Evolutionary conservation across 2,329 filamentous ascomycete species (phyloP).

Genomic region (Thermothelomyces thermophilus): DNA sequence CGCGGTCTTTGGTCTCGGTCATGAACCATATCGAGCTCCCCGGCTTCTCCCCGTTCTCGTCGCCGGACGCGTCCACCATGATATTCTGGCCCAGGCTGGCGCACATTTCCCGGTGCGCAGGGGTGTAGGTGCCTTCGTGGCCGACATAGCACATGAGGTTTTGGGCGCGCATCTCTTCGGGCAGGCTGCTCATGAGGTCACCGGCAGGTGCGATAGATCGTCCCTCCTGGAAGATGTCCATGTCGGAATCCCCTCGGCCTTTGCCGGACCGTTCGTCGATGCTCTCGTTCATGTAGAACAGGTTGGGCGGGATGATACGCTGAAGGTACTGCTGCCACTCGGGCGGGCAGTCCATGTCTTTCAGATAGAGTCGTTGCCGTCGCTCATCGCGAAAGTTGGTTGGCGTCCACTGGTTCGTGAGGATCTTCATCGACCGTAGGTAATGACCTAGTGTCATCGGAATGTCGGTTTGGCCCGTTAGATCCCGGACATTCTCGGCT

Average conservation of each 20-base stretch:
- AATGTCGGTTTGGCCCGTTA: slow-evolving; percentile 64
- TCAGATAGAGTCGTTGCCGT: slow-evolving; percentile 84
- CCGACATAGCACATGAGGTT: slow-evolving; percentile 99
- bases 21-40: slow-evolving; percentile 98
- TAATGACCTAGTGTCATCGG: slow-evolving; percentile 88
- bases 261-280: slow-evolving; percentile 41
- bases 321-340: slow-evolving; percentile 79
- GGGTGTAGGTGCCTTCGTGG: slow-evolving; percentile 94
- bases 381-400: slow-evolving; percentile 71
- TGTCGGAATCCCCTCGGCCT: slow-evolving; percentile 25
- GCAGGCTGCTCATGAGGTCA: slow-evolving; percentile 91
- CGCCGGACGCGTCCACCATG: slow-evolving; percentile 85
- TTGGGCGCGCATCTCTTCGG: slow-evolving; percentile 79
- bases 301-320: slow-evolving; percentile 67
- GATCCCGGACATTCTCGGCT: slow-evolving; percentile 83
- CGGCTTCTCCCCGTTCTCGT: slow-evolving; percentile 66
- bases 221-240: slow-evolving; percentile 39
- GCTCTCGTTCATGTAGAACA: slow-evolving; percentile 87
- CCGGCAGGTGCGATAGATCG: slow-evolving; percentile 64
- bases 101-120: slow-evolving; percentile 95
- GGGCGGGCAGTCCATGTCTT: slow-evolving; percentile 90
- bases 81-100: slow-evolving; percentile 94
- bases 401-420: slow-evolving; percentile 74
- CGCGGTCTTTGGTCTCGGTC: slow-evolving; percentile 90
- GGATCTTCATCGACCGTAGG: slow-evolving; percentile 73